These are phyloP conservation scores for Cryptococcus neoformans DNA, from an alignment of 1,284 basidiomycete genomes.

Conservation along the genomic window DNA sequence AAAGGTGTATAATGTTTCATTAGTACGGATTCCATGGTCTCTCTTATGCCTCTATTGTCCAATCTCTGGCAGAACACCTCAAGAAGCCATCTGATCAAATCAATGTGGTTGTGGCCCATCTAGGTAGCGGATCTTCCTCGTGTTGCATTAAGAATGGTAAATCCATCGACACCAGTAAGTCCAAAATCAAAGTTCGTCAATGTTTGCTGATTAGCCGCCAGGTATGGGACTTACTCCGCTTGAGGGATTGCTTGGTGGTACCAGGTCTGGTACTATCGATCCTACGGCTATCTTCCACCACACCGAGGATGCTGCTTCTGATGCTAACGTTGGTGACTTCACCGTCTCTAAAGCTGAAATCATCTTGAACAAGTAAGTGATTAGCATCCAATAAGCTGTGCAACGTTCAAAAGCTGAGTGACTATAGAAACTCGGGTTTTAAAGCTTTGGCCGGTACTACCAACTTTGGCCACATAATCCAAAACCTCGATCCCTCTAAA, in stretches of 20 bases:
- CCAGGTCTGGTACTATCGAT: slow-evolving; percentile 74
- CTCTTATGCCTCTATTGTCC: slow-evolving; percentile 45
- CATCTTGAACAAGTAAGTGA: slow-evolving; percentile 66
- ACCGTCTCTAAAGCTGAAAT: slow-evolving; percentile 69
- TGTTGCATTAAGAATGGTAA: slow-evolving; percentile 61
- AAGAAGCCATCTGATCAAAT: slow-evolving; percentile 53
- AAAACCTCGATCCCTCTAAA: slow-evolving; percentile 36
- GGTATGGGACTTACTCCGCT: slow-evolving; percentile 49
- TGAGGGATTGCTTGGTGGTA: slow-evolving; percentile 74
- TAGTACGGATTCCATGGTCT: slow-evolving; percentile 80
- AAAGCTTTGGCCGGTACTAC: slow-evolving; percentile 71
- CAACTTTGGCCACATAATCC: slow-evolving; percentile 64
- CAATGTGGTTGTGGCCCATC: slow-evolving; percentile 74
- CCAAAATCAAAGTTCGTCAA: not conserved
- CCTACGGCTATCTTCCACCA: slow-evolving; percentile 84
- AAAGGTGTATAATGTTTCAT: not conserved
- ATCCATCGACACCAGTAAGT: slow-evolving; percentile 64
- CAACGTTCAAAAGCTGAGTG: too few relatives aligned
- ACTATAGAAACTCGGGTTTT: slow-evolving; percentile 57
- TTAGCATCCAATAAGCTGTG: not conserved
- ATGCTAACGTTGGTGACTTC: slow-evolving; percentile 56
- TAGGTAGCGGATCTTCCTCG: slow-evolving; percentile 81
- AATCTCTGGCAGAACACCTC: slow-evolving; percentile 54
- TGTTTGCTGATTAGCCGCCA: slow-evolving; percentile 10
- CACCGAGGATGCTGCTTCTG: slow-evolving; percentile 59